Conservation (phyloP, 192 early-diverging fungal genomes). For the Geosiphon pyriformis region DNA sequence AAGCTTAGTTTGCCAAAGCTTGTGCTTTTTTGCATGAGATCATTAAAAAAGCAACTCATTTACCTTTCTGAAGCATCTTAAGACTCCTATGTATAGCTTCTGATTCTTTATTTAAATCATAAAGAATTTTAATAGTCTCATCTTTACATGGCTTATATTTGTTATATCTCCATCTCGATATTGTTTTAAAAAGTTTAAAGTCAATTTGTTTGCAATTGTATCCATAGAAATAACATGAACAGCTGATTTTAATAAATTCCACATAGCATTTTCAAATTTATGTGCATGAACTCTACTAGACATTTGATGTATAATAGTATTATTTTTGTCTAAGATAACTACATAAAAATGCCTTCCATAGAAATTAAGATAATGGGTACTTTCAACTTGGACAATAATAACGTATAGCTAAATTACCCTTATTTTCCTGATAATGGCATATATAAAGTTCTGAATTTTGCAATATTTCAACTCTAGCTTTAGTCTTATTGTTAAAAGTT, state of each 20-base stretch:
- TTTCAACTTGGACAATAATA: constrained; percentile 14
- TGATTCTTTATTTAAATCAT: constrained; percentile 1
- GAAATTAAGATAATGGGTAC: constrained; percentile 2
- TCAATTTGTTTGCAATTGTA: neutral
- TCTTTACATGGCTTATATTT: constrained; percentile 7
- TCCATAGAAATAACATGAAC: constrained; percentile 1
- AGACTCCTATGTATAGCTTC: constrained; percentile 16
- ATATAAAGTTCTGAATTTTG: neutral
- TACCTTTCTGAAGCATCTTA: constrained; percentile 17
- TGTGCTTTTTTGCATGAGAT: constrained; percentile 14
- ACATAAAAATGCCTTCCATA: neutral
- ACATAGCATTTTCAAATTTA: constrained; percentile 7
- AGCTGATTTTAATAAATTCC: neutral
- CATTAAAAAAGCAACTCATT: constrained; percentile 1
- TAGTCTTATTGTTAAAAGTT: constrained; percentile 9
- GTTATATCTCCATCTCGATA: constrained; percentile 8
- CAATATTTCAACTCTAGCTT: neutral
- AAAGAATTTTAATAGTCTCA: constrained; percentile 8
- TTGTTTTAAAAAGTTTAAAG: constrained; percentile 16
- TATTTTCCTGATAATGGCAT: constrained; percentile 8
- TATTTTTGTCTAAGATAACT: constrained; percentile 1
- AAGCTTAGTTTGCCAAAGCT: constrained; percentile 4
- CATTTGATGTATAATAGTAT: neutral
- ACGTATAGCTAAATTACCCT: neutral
- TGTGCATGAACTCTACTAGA: constrained; percentile 1